A percentile compares a stretch with the other conserved stretches of the same genome.
These are phyloP conservation scores for Arthrobotrys entomopaga DNA, from an alignment of 2,329 filamentous ascomycete genomes.

Conservation along the genomic window DNA sequence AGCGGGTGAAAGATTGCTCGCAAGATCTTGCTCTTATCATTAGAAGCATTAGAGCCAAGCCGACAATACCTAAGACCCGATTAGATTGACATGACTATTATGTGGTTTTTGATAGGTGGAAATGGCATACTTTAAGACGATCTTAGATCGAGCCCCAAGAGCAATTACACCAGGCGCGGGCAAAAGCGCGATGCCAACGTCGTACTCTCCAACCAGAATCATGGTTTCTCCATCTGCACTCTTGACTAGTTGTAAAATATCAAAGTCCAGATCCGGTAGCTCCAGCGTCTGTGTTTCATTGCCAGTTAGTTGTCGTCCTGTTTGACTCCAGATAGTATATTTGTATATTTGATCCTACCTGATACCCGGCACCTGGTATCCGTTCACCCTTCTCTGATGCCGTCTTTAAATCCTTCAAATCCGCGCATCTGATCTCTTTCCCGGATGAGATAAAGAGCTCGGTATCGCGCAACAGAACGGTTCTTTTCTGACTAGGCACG, in stretches of 20 bases:
- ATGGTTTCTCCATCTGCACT: conserved; percentile 58
- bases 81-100: not conserved
- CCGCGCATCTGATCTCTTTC: conserved; percentile 90
- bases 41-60: conserved; percentile 7
- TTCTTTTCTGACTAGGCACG: conserved; percentile 68
- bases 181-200: conserved; percentile 57
- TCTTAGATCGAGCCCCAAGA: conserved; percentile 34
- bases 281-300: conserved; percentile 54
- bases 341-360: conserved; percentile 15
- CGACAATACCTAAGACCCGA: conserved; percentile 28
- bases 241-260: conserved; percentile 58
- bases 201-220: conserved; percentile 58
- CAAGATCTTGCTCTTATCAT: conserved; percentile 28
- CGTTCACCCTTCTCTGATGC: conserved; percentile 44
- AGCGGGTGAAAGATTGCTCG: conserved; percentile 49
- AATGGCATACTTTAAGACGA: conserved; percentile 33
- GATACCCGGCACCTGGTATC: conserved; percentile 15
- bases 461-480: conserved; percentile 81
- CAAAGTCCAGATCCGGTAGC: conserved; percentile 58
- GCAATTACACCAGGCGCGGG: conserved; percentile 55
- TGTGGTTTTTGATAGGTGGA: not conserved
- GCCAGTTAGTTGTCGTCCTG: too few species aligned
- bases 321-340: not conserved
- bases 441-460: conserved; percentile 90
- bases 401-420: conserved; percentile 80